Evolutionary conservation across 257 asterid species (phyloP).

Genomic region (Solanum chiquidenum): DNA sequence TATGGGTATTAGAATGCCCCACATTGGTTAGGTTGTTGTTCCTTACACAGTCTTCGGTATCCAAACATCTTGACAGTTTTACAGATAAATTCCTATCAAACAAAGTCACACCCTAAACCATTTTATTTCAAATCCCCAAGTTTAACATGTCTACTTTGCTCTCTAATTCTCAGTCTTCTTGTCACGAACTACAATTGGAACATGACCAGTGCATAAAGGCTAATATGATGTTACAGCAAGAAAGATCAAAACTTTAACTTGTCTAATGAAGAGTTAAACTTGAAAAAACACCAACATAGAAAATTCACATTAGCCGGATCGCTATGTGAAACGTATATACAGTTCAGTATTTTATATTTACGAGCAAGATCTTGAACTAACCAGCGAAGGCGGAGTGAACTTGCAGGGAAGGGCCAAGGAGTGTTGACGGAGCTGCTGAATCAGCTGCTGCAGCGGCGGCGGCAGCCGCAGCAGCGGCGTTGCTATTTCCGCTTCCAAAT

Average conservation of each 20-base stretch:
- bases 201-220: not conserved
- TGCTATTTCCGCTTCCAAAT: constrained; percentile 53
- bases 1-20: not conserved
- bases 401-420: constrained; percentile 88
- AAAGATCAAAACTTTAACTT: not conserved
- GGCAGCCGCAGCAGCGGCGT: constrained; percentile 17
- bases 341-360: not conserved
- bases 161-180: not conserved
- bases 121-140: not conserved
- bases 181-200: not conserved
- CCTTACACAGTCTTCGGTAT: not conserved
- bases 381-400: constrained; percentile 93
- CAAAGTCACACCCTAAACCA: not conserved
- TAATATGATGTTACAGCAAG: not conserved
- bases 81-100: not conserved
- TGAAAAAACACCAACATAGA: not conserved
- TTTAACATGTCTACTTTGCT: not conserved
- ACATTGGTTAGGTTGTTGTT: not conserved
- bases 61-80: not conserved
- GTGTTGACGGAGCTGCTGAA: constrained; percentile 56
- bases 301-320: not conserved
- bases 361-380: constrained; percentile 8
- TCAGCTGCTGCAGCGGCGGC: constrained; percentile 38
- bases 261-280: not conserved
- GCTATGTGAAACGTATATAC: not conserved